Base-by-base conservation (phyloP, 73 alveolate genomes). In the Durusdinium trenchii region DNA sequence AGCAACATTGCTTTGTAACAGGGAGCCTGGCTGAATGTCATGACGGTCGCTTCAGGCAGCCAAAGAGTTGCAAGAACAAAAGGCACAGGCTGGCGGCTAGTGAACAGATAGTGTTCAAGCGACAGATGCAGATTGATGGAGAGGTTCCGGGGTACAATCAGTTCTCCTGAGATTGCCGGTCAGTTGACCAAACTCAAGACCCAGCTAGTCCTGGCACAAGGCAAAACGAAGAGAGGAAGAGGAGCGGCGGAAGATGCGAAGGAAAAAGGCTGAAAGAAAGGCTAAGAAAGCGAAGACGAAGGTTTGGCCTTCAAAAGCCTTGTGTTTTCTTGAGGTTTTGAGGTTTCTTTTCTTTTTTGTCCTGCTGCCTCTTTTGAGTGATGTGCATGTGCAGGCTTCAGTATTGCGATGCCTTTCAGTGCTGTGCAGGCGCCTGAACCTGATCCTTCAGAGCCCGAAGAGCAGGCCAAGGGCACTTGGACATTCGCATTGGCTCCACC, bases 61-160 rank as follows among this genome's bases (percentile, higher is more conserved):
- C 73, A 84, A 84, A 84, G 94, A 84, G 51, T 62, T 84, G 35
- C 32, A 62, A 52, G 94, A 48, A 36, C 94, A 84, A 50, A 84
- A 51, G 23, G 94, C 50, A 23, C 38, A 84, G 94, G 94, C 48
- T 73, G 94, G 20, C 23, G 10, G 20, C 35, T 35, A 45, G 46
- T 9, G 64, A 12, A 60, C 30, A 23, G 73, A 60, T 23, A 23
- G 30, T 32, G 73, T 60, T 23, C 73, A 60, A 60, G 73, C 30
- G 73, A 23, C 30, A 32, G 18, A 60, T 60, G 1, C 73, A 1
- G 73, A n/a, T n/a, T n/a, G n/a, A n/a, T n/a, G n/a, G n/a, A n/a
- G n/a, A n/a, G n/a, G n/a, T n/a, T n/a, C n/a, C n/a, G n/a, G n/a
- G n/a, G n/a, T n/a, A n/a, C n/a, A n/a, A n/a, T n/a, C n/a, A n/a